Percentiles rank a stretch among this genome's conserved stretches.
Evolutionary conservation across 192 early-diverging fungal species (phyloP).

Genomic region (Umbelopsis isabellina): DNA sequence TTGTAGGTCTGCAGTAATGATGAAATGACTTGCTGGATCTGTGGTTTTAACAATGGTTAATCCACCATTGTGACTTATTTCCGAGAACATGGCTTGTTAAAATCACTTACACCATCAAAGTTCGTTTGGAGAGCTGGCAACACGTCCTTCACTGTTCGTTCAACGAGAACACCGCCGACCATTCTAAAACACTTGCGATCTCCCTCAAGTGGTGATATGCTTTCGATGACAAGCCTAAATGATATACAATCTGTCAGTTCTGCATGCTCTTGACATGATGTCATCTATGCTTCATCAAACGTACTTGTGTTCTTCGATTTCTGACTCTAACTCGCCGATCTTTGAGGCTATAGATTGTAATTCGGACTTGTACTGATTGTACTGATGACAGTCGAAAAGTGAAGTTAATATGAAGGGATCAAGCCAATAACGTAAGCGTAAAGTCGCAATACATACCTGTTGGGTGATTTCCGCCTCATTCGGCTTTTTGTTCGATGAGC

Average conservation of each 20-base stretch:
- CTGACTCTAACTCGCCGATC: slow-evolving; percentile 91
- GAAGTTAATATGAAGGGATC: background rate
- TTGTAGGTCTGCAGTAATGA: slow-evolving; percentile 81
- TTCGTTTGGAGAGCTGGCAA: slow-evolving; percentile 87
- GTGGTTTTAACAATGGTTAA: background rate
- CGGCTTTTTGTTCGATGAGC: slow-evolving; percentile 11
- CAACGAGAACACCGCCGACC: slow-evolving; percentile 91
- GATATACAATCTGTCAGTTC: background rate
- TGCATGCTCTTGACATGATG: background rate
- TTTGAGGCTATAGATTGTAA: slow-evolving; percentile 85
- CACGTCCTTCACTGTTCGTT: slow-evolving; percentile 91
- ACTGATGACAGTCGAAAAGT: slow-evolving; percentile 20
- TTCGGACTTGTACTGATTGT: slow-evolving; percentile 78
- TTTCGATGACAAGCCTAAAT: slow-evolving; percentile 86
- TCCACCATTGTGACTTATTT: background rate
- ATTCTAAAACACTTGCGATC: slow-evolving; percentile 93
- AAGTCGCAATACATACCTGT: background rate
- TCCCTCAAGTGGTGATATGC: slow-evolving; percentile 77
- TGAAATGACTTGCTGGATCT: slow-evolving; percentile 80
- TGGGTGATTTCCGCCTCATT: slow-evolving; percentile 7
- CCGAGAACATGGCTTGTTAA: background rate
- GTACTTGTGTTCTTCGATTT: slow-evolving; percentile 93
- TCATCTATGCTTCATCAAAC: background rate
- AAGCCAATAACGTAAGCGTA: background rate
- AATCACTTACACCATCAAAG: slow-evolving; percentile 71